Conservation (phyloP, 805 yeast species). For the Suhomyces vadensis region DNA sequence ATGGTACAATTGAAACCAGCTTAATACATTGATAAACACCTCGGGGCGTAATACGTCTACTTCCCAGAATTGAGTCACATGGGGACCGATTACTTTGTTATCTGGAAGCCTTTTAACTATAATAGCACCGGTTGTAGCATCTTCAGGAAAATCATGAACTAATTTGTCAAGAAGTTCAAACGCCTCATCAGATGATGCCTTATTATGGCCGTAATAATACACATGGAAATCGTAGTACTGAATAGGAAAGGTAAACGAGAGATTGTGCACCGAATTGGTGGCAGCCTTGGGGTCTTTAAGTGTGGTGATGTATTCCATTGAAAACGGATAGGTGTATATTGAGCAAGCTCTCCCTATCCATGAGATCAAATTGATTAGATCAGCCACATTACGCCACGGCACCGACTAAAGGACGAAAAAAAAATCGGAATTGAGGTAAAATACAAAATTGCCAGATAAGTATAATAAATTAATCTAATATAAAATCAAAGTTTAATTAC, state of each 20-base stretch:
- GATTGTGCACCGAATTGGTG: slow-evolving; percentile 18
- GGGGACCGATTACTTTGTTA: slow-evolving; percentile 33
- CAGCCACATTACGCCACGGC: background rate
- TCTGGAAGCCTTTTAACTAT: slow-evolving; percentile 29
- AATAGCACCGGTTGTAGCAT: slow-evolving; percentile 26
- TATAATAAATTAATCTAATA: too few species aligned
- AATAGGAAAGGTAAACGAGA: slow-evolving; percentile 25
- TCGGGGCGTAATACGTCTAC: slow-evolving; percentile 34
- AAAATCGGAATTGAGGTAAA: too few species aligned
- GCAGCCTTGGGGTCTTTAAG: slow-evolving; percentile 22
- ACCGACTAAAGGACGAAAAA: too few species aligned
- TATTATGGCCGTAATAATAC: slow-evolving; percentile 26
- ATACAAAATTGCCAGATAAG: too few species aligned
- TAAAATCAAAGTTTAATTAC: too few species aligned
- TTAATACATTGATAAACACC: slow-evolving; percentile 26
- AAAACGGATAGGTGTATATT: background rate
- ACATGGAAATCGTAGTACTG: slow-evolving; percentile 36
- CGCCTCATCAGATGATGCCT: slow-evolving; percentile 22
- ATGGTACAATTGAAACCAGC: slow-evolving; percentile 35
- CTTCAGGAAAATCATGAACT: slow-evolving; percentile 25
- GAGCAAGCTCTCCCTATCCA: too few species aligned
- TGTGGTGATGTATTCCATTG: slow-evolving; percentile 31
- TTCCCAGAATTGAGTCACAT: slow-evolving; percentile 35
- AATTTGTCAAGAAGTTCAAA: slow-evolving; percentile 20
- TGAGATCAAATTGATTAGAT: too few species aligned